Base-by-base conservation (phyloP, 208 protist genomes). In the Herpetomonas samuelpessoai region DNA sequence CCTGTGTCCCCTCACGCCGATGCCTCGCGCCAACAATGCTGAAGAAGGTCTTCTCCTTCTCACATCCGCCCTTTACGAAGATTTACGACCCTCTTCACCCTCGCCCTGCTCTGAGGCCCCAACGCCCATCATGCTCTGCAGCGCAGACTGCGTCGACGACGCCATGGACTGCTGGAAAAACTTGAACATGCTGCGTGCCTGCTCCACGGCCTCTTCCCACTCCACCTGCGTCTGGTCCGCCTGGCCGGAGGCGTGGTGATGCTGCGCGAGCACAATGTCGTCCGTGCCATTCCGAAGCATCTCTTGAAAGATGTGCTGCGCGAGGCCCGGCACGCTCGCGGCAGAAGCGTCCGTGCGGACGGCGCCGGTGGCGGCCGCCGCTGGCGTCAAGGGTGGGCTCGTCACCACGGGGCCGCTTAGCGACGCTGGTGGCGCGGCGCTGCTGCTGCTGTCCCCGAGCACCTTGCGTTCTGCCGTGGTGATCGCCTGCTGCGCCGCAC, bases 101-200 rank as follows among this genome's bases (percentile, higher is more conserved):
- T n/a, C n/a, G n/a, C n/a, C n/a, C n/a, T n/a, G n/a, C n/a, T n/a
- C n/a, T n/a, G n/a, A n/a, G n/a, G n/a, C n/a, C n/a, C n/a, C n/a
- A n/a, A n/a, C n/a, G n/a, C n/a, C n/a, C n/a, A n/a, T n/a, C n/a
- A 25, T 38, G 19, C 16, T 12, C 31, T 62, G 7, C 48, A 19
- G 24, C 12, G 31, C 31, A 6, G 51, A 6, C 30, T 16, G n/a
- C 9, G 31, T 25, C 4, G 30, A 14, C 6, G 30, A 35, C 14
- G 6, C n/a, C 2, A 66, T 14, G 0, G 65, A 64, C 25, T 67
- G 58, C 7, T 66, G 62, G 30, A 86, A 90, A 46, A 80, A 84
- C 30, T 29, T 28, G 46, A 78, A 88, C 84, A 91, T 91, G 51
- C 69, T 28, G 25, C 51, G 59, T 0, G 84, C 84, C 63, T 71